Base-by-base conservation (phyloP, 2,329 filamentous ascomycete genomes). In the Eurotiales sp. region DNA sequence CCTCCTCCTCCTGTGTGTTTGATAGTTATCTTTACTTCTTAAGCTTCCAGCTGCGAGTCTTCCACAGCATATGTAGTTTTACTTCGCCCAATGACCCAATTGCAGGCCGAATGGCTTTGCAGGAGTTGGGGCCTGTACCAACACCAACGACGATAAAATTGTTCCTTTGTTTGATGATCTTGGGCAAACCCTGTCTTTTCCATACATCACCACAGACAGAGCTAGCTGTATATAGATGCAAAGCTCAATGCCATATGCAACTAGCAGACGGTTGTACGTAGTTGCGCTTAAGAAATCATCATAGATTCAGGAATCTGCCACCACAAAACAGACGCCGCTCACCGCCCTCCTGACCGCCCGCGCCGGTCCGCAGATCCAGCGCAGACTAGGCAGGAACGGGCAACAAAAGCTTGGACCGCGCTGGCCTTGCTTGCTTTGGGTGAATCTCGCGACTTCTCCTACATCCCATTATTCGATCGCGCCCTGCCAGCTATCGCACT, bases 361-460 rank as follows among this genome's bases (percentile, higher is more conserved):
- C 10, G 25, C 25, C 44, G n/a, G 46, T 40, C 25, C 37, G 43
- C 34, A 43, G n/a, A n/a, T n/a, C n/a, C n/a, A n/a, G n/a, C 5
- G 29, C 29, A 14, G 10, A 14, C 8, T 11, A 21, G 17, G 34
- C 30, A 34, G 30, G 30, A 34, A 32, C 29, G 32, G 27, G 36
- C 46, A 47, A 15, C 32, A 39, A 42, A 61, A 69, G 67, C 67
- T 69, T 66, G 66, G 67, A 61, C 65, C 37, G 37, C 19, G 19
- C 37, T 41, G 22, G 22, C 37, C 37, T 41, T 22, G 27, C 15
- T 22, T 32, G 12, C 21, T 3, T 23, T 3, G 40, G n/a, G 10
- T 12, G 17, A 17, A n/a, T 4, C 17, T 37, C 34, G 34, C 15
- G 17, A 10, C 34, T 19, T n/a, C n/a, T n/a, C n/a, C 14, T 34